Evolutionary conservation across 192 early-diverging fungal genomes (phyloP), one percentile per base, ranked within the genome.

Genomic region (Podila minutissima): DNA sequence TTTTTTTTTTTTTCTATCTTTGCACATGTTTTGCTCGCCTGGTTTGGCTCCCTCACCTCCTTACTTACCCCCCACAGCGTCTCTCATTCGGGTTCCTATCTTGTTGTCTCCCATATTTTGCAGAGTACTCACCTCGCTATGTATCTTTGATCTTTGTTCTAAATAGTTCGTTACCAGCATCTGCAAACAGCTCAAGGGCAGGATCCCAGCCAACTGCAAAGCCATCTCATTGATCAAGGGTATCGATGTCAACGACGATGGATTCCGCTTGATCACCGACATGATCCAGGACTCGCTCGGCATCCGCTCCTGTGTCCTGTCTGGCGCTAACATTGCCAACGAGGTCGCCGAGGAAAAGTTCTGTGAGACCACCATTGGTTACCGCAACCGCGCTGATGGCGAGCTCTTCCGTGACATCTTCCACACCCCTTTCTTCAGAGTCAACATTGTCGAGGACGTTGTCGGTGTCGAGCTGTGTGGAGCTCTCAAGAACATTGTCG

Each of bases 391-490:
- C 6, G 86, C 85, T 49, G 94, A 97, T 70, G 97, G 92, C 37
- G 83, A 92, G 33, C 64, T 93, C 57, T 98, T 93, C 83, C 72
- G 91, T 64, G 86, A 89, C 63, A 76, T 95, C 41, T 96, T 98
- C 82, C 83, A 97, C 82, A 95, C 94, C 20, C 85, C 88, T 38
- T 95, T 97, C 72, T 98, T 97, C 86, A 90, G 89, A 53, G 92
- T 98, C 78, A 88, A 89, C 66, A 90, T 92, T 48, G 88, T 95
- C 46, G 74, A 90, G 55, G 97, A 98, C 74, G 91, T 94, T 6
- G 88, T 92, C 67, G 97, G 96, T 53, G 95, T 97, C 31, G 96
- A 98, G 85, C 87, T 98, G n/a, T 98, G 96, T 83, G 97, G 97
- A 55, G 97, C 97, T 10, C 83, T 98, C 35, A 98, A 98, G 86